Conservation (phyloP, 169 alveolate genomes). For the Plasmodium vivax region DNA sequence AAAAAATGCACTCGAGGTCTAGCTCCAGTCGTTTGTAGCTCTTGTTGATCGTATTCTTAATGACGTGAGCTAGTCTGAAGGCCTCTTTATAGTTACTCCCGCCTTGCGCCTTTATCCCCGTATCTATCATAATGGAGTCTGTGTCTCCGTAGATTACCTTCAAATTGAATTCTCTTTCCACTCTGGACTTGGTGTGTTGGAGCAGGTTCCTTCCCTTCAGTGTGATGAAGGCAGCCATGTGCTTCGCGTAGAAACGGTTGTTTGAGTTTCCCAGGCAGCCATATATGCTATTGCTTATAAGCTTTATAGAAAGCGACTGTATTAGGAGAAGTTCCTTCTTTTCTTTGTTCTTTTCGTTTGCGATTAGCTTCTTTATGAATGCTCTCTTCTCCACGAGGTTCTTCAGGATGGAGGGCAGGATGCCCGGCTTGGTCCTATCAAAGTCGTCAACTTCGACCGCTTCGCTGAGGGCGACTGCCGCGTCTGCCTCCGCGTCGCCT, state of each 20-base stretch:
- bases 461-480: constrained; percentile 10
- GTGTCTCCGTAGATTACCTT: constrained; percentile 99
- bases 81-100: constrained; percentile 86
- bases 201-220: constrained; percentile 87
- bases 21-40: constrained; percentile 95
- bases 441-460: constrained; percentile 67
- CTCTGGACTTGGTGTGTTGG: constrained; percentile 92
- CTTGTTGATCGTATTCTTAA: constrained; percentile 91
- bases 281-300: constrained; percentile 98
- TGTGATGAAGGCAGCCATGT: constrained; percentile 98
- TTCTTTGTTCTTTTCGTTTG: constrained; percentile 86
- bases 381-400: constrained; percentile 88
- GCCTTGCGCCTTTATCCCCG: constrained; percentile 89
- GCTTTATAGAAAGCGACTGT: constrained; percentile 96
- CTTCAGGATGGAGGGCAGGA: constrained; percentile 91
- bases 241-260: constrained; percentile 97
- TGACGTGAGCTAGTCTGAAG: constrained; percentile 89
- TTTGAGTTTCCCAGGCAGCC: constrained; percentile 98
- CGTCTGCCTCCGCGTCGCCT: constrained; percentile 57
- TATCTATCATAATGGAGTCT: constrained; percentile 98
- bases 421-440: constrained; percentile 81
- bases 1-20: constrained; percentile 97
- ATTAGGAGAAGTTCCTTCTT: constrained; percentile 91
- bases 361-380: constrained; percentile 77
- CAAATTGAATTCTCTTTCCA: constrained; percentile 90